A percentile compares a stretch with the other conserved stretches of the same genome.
Evolutionary conservation across 164 flowering plant genomes (phyloP).

Genomic region (Vitis riparia): DNA sequence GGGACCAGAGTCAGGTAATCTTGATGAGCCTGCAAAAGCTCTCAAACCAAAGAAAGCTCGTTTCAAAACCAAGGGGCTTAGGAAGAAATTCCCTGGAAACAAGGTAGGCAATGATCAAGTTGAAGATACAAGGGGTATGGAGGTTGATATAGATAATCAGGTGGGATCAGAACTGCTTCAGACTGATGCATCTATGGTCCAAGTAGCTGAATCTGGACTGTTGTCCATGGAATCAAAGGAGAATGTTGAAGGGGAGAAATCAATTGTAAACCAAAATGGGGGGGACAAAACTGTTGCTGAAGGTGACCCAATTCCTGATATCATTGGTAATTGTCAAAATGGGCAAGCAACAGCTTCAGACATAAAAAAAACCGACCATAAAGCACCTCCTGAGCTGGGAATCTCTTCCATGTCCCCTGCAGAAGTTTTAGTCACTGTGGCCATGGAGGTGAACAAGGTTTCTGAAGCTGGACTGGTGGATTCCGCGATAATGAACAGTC

Average conservation of each 20-base stretch:
- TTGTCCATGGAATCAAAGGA: not conserved
- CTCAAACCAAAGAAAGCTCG: conserved; percentile 59
- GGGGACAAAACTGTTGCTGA: not conserved
- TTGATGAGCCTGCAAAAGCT: conserved; percentile 30
- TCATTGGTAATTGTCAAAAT: conserved; percentile 9
- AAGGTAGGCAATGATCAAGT: conserved; percentile 13
- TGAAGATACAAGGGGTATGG: not conserved
- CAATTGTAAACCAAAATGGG: conserved; percentile 1
- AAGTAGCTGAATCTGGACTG: conserved; percentile 4
- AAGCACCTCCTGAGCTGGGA: conserved; percentile 1
- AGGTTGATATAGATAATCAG: not conserved
- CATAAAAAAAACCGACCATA: conserved; percentile 13
- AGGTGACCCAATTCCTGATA: not conserved
- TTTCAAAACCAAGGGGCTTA: conserved; percentile 40
- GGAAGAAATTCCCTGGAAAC: conserved; percentile 23
- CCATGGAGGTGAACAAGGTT: conserved; percentile 1
- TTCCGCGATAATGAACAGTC: not conserved
- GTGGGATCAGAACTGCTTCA: conserved; percentile 6
- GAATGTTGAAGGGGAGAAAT: conserved; percentile 6
- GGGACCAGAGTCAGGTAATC: conserved; percentile 24
- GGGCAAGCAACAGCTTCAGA: conserved; percentile 6
- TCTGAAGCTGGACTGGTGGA: conserved; percentile 7
- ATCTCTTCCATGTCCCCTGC: conserved; percentile 1
- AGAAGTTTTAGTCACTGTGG: conserved; percentile 2
- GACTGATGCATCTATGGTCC: conserved; percentile 6